phyloP scores from a whole-genome alignment of 2,329 filamentous ascomycete species.

The Bipolaris cookei region DNA sequence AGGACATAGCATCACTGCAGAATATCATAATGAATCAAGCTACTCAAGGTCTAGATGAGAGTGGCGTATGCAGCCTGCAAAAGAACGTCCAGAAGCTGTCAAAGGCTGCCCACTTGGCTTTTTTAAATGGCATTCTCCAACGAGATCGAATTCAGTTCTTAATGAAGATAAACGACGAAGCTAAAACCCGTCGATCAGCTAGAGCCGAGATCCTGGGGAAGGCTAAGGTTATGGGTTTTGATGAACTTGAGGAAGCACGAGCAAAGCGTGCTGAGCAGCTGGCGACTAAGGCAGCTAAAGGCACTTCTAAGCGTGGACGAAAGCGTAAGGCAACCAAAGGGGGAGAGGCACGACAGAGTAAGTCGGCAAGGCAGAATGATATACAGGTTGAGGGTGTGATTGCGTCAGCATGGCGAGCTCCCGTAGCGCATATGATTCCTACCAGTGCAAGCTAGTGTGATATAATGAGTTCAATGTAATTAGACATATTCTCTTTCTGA shows the following conservation, averaged over 20 bases:
- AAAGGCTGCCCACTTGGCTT: slow-evolving; percentile 33
- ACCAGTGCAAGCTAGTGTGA: too few species aligned
- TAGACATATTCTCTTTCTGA: too few species aligned
- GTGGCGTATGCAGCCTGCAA: slow-evolving; percentile 23
- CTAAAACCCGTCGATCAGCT: slow-evolving; percentile 31
- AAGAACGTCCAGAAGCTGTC: slow-evolving; percentile 20
- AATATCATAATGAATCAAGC: slow-evolving; percentile 23
- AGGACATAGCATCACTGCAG: slow-evolving; percentile 25
- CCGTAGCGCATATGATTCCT: too few species aligned
- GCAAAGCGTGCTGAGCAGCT: slow-evolving; percentile 29
- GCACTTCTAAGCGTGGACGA: neutral
- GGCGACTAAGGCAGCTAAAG: slow-evolving; percentile 23
- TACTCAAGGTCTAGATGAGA: slow-evolving; percentile 19
- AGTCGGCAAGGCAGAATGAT: too few species aligned
- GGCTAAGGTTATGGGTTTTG: slow-evolving; percentile 33
- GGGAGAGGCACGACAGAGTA: too few species aligned
- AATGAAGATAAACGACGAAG: slow-evolving; percentile 36
- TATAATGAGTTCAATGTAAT: too few species aligned
- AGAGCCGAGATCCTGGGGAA: slow-evolving; percentile 31
- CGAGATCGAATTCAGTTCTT: slow-evolving; percentile 32
- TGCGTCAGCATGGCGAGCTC: too few species aligned
- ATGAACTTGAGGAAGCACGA: slow-evolving; percentile 28
- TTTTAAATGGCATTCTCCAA: slow-evolving; percentile 12
- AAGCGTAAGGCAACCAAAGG: neutral
- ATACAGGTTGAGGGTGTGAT: too few species aligned